Evolutionary conservation across 2,329 filamentous ascomycete species (phyloP).

Genomic region (Raffaelea ambrosiae): DNA sequence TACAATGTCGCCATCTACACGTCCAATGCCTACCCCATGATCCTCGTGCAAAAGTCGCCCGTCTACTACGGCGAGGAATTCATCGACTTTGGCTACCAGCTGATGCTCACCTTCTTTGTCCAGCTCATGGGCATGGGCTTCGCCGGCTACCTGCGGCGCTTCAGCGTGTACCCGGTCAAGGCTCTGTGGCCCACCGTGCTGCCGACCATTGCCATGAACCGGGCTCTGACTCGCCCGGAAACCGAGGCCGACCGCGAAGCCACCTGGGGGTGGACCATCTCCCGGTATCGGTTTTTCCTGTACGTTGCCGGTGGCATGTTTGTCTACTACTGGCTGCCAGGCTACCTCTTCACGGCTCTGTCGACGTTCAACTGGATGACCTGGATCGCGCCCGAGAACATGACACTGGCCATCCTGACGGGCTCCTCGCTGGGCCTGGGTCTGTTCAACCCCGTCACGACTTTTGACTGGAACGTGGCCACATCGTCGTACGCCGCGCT

Average conservation of each 20-base stretch:
- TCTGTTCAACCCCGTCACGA: constrained; percentile 38
- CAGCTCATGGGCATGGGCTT: constrained; percentile 35
- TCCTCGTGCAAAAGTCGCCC: constrained; percentile 23
- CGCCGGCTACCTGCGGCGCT: constrained; percentile 28
- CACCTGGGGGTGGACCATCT: constrained; percentile 34
- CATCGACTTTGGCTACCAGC: constrained; percentile 30
- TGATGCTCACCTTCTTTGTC: constrained; percentile 30
- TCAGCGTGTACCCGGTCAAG: constrained; percentile 28
- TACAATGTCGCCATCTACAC: constrained; percentile 27
- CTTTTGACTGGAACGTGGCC: constrained; percentile 40
- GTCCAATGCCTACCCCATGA: constrained; percentile 25
- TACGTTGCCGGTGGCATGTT: constrained; percentile 27
- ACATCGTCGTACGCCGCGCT: constrained; percentile 29
- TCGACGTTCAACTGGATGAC: constrained; percentile 40
- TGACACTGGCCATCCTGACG: constrained; percentile 32
- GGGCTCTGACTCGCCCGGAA: constrained; percentile 23
- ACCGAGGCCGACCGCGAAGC: constrained; percentile 25
- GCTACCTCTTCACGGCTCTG: constrained; percentile 34
- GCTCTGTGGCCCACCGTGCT: constrained; percentile 33
- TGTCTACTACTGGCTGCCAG: constrained; percentile 39
- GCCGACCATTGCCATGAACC: constrained; percentile 27
- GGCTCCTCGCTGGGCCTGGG: constrained; percentile 31
- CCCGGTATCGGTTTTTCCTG: constrained; percentile 35
- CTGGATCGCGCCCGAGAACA: constrained; percentile 38
- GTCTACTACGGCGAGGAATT: constrained; percentile 34